phyloP scores from a whole-genome alignment of 1,284 basidiomycete species.

The Ceratobasidium sp. region DNA sequence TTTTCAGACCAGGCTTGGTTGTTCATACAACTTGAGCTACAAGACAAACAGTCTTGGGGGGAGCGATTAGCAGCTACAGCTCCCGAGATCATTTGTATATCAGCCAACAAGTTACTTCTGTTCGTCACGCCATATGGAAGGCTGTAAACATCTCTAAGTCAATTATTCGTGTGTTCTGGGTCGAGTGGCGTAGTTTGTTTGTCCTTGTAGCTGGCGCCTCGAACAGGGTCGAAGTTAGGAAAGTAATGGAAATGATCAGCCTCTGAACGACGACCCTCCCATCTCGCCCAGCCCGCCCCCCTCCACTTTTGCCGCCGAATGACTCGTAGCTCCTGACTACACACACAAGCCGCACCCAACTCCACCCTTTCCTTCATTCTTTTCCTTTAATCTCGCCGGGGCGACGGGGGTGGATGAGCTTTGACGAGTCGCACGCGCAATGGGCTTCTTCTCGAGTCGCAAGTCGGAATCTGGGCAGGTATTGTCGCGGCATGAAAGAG shows the following conservation, averaged over 20 bases:
- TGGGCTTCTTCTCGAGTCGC: slow-evolving; percentile 41
- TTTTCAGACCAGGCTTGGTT: too few species aligned
- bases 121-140: too few species aligned
- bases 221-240: slow-evolving; percentile 13
- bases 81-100: too few species aligned
- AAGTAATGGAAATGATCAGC: slow-evolving; percentile 13
- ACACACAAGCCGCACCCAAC: neutral
- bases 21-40: too few species aligned
- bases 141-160: too few species aligned
- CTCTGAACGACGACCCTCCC: slow-evolving; percentile 12
- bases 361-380: neutral
- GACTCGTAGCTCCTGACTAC: neutral
- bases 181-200: slow-evolving; percentile 8
- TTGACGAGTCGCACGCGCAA: neutral
- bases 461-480: slow-evolving; percentile 20
- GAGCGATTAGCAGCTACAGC: too few species aligned
- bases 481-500: slow-evolving; percentile 10
- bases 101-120: too few species aligned
- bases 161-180: too few species aligned
- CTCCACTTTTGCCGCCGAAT: too few species aligned
- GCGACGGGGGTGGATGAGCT: neutral
- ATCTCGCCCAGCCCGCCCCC: neutral
- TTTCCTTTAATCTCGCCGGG: neutral
- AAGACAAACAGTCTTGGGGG: too few species aligned
- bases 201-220: neutral